phyloP scores from a whole-genome alignment of 108 stramenopile genomes.

The Nitzschia sp. region DNA sequence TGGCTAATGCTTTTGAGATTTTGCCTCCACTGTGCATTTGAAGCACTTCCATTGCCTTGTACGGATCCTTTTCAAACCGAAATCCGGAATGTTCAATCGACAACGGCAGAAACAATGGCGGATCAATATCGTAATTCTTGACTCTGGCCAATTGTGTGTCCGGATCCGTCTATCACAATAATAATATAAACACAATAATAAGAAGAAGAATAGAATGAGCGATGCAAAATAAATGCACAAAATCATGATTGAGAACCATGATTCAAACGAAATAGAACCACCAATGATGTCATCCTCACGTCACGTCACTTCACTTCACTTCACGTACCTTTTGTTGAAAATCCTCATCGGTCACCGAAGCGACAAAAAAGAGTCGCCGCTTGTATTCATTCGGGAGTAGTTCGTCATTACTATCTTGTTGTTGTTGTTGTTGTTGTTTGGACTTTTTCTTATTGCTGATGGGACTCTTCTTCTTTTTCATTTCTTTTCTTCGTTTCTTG shows the following conservation, averaged over 20 bases:
- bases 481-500: background rate
- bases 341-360: conserved; percentile 53
- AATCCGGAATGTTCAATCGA: conserved; percentile 85
- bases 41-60: conserved; percentile 40
- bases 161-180: background rate
- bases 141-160: background rate
- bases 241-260: background rate
- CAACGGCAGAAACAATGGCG: conserved; percentile 50
- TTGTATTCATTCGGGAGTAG: conserved; percentile 44
- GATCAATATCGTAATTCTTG: background rate
- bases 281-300: no score
- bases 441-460: background rate
- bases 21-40: conserved; percentile 71
- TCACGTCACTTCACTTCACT: no score
- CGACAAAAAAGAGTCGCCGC: conserved; percentile 56
- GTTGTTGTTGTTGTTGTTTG: background rate
- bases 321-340: conserved; percentile 26
- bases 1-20: conserved; percentile 54
- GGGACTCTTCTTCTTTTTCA: background rate
- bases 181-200: no score
- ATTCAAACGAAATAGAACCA: no score
- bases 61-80: conserved; percentile 60
- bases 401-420: background rate
- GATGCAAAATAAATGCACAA: no score
- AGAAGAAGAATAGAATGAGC: no score